Conservation (phyloP, 2,329 filamentous ascomycete species). For the Xylariales sp. region DNA sequence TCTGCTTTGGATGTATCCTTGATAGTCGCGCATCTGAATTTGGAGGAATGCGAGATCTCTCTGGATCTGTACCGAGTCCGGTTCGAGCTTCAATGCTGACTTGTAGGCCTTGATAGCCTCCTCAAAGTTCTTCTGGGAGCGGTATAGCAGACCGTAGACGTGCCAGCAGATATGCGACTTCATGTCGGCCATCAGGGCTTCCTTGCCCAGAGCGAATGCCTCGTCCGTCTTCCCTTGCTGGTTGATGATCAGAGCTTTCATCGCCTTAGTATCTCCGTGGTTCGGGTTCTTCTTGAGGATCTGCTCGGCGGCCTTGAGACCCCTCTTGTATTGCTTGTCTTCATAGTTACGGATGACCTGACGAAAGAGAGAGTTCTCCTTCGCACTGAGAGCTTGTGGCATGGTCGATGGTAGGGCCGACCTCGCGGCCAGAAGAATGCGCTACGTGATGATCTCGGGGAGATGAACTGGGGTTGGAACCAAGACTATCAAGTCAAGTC, state of each 20-base stretch:
- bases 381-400: conserved; percentile 72
- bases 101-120: conserved; percentile 99
- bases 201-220: conserved; percentile 88
- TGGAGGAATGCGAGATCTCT: conserved; percentile 90
- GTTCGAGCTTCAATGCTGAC: conserved; percentile 86
- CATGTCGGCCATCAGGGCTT: conserved; percentile 92
- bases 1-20: conserved; percentile 87
- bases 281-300: conserved; percentile 92
- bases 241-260: conserved; percentile 98
- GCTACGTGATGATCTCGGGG: too few relatives aligned
- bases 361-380: conserved; percentile 91
- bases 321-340: conserved; percentile 94
- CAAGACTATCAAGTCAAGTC: neutral
- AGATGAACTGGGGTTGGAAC: neutral
- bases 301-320: conserved; percentile 92
- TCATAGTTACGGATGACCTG: conserved; percentile 95
- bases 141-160: conserved; percentile 92
- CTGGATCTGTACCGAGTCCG: conserved; percentile 91
- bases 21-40: conserved; percentile 93
- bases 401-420: conserved; percentile 47
- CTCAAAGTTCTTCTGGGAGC: conserved; percentile 94
- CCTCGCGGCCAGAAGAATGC: too few relatives aligned
- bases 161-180: conserved; percentile 99
- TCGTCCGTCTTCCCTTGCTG: conserved; percentile 88
- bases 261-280: conserved; percentile 96